These are phyloP conservation scores for Nitzschia sp. DNA, from an alignment of 108 stramenopile genomes.

Conservation along the genomic window DNA sequence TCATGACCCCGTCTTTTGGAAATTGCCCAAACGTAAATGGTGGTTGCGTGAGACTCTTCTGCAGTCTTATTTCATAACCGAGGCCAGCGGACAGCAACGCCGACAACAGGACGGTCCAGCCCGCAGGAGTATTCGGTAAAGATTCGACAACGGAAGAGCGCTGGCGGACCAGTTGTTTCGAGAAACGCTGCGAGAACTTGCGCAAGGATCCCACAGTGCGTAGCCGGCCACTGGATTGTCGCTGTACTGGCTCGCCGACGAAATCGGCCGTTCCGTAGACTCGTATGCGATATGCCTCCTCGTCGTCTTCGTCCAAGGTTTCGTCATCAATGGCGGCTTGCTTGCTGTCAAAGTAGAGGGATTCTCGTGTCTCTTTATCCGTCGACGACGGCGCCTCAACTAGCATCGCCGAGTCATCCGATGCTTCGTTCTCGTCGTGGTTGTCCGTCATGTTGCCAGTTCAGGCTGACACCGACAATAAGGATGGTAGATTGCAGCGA, in stretches of 20 bases:
- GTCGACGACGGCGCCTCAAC: background rate
- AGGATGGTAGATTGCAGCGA: no score
- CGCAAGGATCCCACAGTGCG: conserved; percentile 22
- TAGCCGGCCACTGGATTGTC: background rate
- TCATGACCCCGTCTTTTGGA: conserved; percentile 20
- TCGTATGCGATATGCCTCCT: conserved; percentile 13
- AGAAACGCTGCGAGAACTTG: conserved; percentile 34
- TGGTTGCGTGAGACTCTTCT: conserved; percentile 53
- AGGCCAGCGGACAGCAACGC: conserved; percentile 40
- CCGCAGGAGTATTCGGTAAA: conserved; percentile 65
- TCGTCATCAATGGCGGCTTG: background rate
- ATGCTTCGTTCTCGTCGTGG: background rate
- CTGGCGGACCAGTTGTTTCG: conserved; percentile 34
- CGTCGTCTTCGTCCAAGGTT: background rate
- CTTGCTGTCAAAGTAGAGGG: background rate
- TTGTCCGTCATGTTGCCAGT: background rate
- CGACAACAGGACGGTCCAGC: conserved; percentile 64
- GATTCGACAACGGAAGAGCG: conserved; percentile 46
- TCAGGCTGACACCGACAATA: no score
- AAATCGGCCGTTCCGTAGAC: conserved; percentile 16
- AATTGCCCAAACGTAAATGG: conserved; percentile 71
- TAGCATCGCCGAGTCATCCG: background rate
- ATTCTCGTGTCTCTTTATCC: background rate
- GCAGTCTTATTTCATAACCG: conserved; percentile 62
- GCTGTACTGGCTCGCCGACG: background rate